Evolutionary conservation across 2,329 filamentous ascomycete genomes (phyloP), one percentile per base, ranked within the genome.

Genomic region (Phialocephala sp.): DNA sequence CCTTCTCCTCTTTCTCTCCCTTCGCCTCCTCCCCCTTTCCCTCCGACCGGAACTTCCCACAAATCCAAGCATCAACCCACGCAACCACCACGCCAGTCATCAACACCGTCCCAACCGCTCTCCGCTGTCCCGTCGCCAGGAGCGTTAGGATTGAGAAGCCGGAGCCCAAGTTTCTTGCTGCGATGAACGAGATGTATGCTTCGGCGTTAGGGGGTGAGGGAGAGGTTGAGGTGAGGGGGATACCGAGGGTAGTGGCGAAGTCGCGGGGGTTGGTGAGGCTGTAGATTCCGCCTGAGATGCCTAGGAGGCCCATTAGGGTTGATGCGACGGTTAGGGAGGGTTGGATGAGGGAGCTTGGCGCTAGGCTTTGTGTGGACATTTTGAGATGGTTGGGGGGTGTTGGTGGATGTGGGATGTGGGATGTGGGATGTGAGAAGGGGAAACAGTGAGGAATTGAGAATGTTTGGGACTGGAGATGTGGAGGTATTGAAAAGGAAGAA

Each of bases 11-110:
- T 6, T 3, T 6, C 27, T 32, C 6, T 3, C 6, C 27, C 27
- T 32, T 6, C 27, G 27, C 27, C 27, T 32, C 27, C 27, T 3
- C 27, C 6, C 27, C 27, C 27, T 32, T 32, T 6, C 6, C 41
- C 41, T 43, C 41, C 41, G 8, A 4, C n/a, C 41, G 4, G 18
- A 18, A 43, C 11, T 3, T 43, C 15, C 41, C 41, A 43, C 45
- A 50, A 50, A 50, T 24, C 45, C 45, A 50, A 50, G 45, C 45
- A 50, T 50, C 45, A 24, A 11, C n/a, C 18, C 18, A 50, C 18
- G 45, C 45, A 50, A 50, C 45, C n/a, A 50, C n/a, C 1, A n/a
- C 22, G 9, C 45, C 45, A 50, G 18, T 22, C 45, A 50, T 22
- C 45, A 50, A 50, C 45, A 20, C n/a, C 45, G n/a, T 20, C 11